Evolutionary conservation across 1,284 basidiomycete genomes (phyloP), one percentile per base, ranked within the genome.

Genomic region (Veloboletus limbatus): DNA sequence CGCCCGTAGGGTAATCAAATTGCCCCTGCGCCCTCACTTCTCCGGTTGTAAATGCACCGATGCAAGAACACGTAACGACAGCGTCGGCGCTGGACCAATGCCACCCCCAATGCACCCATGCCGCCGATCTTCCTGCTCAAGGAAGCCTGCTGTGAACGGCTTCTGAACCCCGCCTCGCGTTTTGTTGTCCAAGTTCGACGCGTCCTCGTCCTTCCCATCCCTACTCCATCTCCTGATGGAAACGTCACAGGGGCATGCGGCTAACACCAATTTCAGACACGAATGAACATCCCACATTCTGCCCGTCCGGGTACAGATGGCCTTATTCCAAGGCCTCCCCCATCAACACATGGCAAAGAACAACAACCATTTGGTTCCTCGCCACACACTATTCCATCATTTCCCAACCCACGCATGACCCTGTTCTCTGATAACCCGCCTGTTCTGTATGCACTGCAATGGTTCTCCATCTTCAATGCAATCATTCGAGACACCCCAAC

Each of bases 201-300:
- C 68, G 7, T 66, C 73, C 8, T 72, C 75, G 1, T 74, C 72
- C 1, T 45, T n/a, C n/a, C n/a, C 70, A 2, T 63, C 73, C 0
- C 73, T 74, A 3, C 76, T 0, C 74, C 77, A 0, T 60, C 58
- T 13, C 66, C 2, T 67, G 78, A 3, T 67, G 76, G 13, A 73
- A 70, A 46, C 70, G 82, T 2, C 85, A 84, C 0, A 83, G 85
- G 54, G 85, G 82, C 55, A 72, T 79, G 25, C 82, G 84, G 53
- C 53, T 84, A 14, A 58, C 61, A 13, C 51, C 63, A 2, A 54
- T 70, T 8, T 59, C 60, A 2, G 56, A 21, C 37, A 33, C 20
- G 39, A 55, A 26, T 8, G 58, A 53, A 2, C 39, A 47, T 10
- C 49, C 56, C 10, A 1, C 30, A 2, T 43, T 53, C 1, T 38